phyloP scores from a whole-genome alignment of 208 protist species.

The Crithidia sp. region DNA sequence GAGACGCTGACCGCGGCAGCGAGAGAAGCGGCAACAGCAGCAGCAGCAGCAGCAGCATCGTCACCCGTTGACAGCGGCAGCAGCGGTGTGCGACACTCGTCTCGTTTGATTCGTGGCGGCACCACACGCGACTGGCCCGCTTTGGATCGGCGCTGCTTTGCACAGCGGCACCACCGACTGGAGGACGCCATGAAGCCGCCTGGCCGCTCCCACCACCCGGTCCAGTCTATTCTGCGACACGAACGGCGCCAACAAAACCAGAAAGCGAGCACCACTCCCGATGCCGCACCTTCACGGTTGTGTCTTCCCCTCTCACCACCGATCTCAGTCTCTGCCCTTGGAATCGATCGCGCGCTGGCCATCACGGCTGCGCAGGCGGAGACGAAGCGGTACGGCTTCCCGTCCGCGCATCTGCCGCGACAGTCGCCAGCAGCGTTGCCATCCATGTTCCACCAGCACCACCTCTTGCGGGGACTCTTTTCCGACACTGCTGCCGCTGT shows the following conservation, averaged over 20 bases:
- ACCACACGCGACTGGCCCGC: background rate
- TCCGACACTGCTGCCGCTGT: background rate
- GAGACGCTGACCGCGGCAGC: too few species aligned
- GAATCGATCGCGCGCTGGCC: background rate
- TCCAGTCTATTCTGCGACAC: too few species aligned
- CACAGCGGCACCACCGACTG: background rate
- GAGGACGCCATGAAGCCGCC: background rate
- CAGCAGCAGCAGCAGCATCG: too few species aligned
- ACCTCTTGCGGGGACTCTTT: too few species aligned
- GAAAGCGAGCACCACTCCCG: too few species aligned
- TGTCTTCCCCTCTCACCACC: background rate
- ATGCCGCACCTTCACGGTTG: too few species aligned
- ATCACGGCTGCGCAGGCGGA: slow-evolving; percentile 2
- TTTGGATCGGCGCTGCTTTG: background rate
- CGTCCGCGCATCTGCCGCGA: background rate
- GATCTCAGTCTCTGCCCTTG: background rate
- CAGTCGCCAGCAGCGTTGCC: background rate
- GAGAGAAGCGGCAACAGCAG: too few species aligned
- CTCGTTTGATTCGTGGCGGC: too few species aligned
- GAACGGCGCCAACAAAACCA: too few species aligned
- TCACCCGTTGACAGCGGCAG: too few species aligned
- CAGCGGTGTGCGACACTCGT: too few species aligned
- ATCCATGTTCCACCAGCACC: background rate
- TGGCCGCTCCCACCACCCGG: background rate
- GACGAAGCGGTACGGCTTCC: background rate